Evolutionary conservation across 164 flowering plant species (phyloP).

Genomic region (Tetrastigma voinierianum): DNA sequence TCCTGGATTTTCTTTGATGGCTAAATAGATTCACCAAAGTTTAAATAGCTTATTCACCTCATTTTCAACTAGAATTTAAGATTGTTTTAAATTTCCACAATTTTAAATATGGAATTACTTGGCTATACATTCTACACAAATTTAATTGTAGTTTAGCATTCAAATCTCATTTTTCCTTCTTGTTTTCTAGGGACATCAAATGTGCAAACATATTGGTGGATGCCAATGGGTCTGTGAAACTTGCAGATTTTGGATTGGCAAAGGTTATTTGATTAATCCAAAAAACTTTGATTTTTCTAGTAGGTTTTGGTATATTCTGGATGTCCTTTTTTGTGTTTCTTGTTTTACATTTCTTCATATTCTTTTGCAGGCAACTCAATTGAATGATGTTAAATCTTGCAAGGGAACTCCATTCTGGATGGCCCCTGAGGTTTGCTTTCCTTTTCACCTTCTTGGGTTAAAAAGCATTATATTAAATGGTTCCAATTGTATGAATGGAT

Average conservation of each 20-base stretch:
- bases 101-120: too few species aligned
- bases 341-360: conserved; percentile 1
- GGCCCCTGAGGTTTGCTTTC: conserved; percentile 93
- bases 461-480: not conserved
- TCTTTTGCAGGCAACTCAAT: conserved; percentile 61
- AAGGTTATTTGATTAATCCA: conserved; percentile 46
- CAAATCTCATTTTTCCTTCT: conserved; percentile 6
- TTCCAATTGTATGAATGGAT: not conserved
- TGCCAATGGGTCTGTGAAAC: conserved; percentile 84
- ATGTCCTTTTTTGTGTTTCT: conserved; percentile 4
- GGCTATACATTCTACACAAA: too few species aligned
- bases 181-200: conserved; percentile 79
- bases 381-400: conserved; percentile 85
- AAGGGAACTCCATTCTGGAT: conserved; percentile 97
- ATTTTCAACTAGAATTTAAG: too few species aligned
- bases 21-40: too few species aligned
- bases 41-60: too few species aligned
- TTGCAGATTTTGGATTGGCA: conserved; percentile 98
- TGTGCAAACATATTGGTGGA: conserved; percentile 95
- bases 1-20: too few species aligned
- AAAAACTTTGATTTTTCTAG: not conserved
- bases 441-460: conserved; percentile 4
- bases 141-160: not conserved
- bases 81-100: too few species aligned
- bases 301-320: not conserved